These are phyloP conservation scores for Eutrema salsugineum DNA, from an alignment of 441 rosid species.

Conservation along the genomic window DNA sequence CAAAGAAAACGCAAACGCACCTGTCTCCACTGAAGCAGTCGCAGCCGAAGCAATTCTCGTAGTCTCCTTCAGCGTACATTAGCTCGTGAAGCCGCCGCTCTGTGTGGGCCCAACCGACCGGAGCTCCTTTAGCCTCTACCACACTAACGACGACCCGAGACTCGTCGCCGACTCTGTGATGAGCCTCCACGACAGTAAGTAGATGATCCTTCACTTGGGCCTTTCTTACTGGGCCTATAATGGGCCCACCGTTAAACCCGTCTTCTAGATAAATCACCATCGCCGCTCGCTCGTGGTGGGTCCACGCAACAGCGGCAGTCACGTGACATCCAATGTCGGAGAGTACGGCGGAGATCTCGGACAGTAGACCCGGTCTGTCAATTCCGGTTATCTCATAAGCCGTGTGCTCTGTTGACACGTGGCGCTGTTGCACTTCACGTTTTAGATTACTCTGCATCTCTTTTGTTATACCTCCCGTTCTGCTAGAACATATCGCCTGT, in stretches of 20 bases:
- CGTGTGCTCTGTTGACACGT: conserved; percentile 62
- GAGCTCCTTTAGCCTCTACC: conserved; percentile 49
- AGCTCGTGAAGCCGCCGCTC: conserved; percentile 91
- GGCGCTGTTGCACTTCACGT: conserved; percentile 53
- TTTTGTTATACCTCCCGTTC: conserved; percentile 43
- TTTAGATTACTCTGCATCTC: conserved; percentile 40
- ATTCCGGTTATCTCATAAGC: conserved; percentile 71
- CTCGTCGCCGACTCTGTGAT: conserved; percentile 39
- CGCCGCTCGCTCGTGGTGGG: conserved; percentile 71
- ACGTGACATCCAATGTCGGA: conserved; percentile 63
- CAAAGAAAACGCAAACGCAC: conserved; percentile 3
- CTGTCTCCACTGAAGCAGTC: conserved; percentile 33
- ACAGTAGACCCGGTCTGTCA: conserved; percentile 71
- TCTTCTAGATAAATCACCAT: conserved; percentile 70
- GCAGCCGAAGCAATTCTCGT: conserved; percentile 56
- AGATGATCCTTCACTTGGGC: conserved; percentile 55
- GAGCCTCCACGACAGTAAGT: conserved; percentile 62
- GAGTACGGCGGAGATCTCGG: conserved; percentile 76
- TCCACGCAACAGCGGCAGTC: conserved; percentile 73
- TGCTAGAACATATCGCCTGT: conserved; percentile 65
- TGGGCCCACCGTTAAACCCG: conserved; percentile 53
- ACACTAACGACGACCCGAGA: conserved; percentile 52
- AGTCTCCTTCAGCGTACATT: conserved; percentile 60
- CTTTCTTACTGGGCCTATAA: conserved; percentile 38
- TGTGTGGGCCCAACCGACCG: conserved; percentile 56